Base-by-base conservation (phyloP, 2,329 filamentous ascomycete genomes). In the Fusarium liriodendri region DNA sequence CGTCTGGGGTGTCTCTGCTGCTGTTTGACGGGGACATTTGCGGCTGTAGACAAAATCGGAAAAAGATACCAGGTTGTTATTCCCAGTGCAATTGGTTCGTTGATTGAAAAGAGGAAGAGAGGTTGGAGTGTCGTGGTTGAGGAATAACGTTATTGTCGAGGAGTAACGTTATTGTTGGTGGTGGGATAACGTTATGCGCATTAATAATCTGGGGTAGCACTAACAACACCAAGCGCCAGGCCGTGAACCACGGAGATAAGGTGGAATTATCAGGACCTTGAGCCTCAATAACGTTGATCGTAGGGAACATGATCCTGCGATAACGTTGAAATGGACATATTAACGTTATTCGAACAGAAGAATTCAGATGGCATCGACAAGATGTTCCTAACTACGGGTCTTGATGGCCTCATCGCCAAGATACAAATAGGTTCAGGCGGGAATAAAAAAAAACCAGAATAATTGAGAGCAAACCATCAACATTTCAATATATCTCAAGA, bases 1-100 rank as follows among this genome's bases (percentile, higher is more conserved):
- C 74, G 27, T 71, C 64, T 47, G 60, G 14, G 40, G 35, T 59
- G 47, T 68, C 73, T 55, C 61, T 59, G 52, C 35, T 37, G n/a
- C 35, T 72, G 9, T 20, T 64, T 25, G 73, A 63, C n/a, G 73
- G 71, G 11, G 73, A 47, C 75, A 77, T 77, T 22, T 59, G 38
- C 42, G 29, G 35, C 35, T 20, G 33, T 25, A 29, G 16, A 33
- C 18, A 45, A 20, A 25, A 22, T 37, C 22, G 16, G 16, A 10
- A 14, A 57, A 37, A 55, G 29, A 5, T 32, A 57, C 54, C 52
- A 57, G 52, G 29, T 18, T 37, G 32, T 57, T 57, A 35, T 54
- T 54, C 32, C 50, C 50, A 54, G 27, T 27, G 50, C 27, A 32
- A 20, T 32, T 33, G 27, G 10, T 22, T 33, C n/a, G 27, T 62